These are phyloP conservation scores for Leccinum boreale DNA, from an alignment of 768 basidiomycete species.

Conservation along the genomic window DNA sequence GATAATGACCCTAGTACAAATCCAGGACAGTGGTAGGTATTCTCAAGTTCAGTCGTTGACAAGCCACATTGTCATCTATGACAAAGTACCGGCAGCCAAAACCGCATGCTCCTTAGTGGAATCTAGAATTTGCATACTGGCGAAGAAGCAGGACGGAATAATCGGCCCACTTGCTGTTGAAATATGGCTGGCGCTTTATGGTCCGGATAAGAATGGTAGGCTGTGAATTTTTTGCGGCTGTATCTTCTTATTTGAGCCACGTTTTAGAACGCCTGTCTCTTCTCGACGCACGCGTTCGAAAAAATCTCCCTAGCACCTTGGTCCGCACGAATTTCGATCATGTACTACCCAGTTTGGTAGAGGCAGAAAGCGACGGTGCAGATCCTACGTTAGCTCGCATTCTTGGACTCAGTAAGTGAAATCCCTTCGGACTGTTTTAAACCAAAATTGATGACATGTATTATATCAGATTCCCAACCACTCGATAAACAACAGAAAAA, in stretches of 20 bases:
- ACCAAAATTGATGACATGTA: too few relatives aligned
- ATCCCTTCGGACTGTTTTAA: too few relatives aligned
- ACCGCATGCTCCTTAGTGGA: not conserved
- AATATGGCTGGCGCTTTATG: constrained; percentile 13
- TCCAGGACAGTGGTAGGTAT: constrained; percentile 8
- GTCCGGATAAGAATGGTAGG: constrained; percentile 6
- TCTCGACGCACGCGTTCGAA: too few relatives aligned
- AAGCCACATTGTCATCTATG: not conserved
- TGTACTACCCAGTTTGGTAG: too few relatives aligned
- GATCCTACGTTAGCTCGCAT: too few relatives aligned
- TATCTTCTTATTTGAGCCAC: not conserved
- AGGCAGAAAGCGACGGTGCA: too few relatives aligned
- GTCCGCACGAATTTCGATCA: too few relatives aligned
- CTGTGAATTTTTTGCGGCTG: not conserved
- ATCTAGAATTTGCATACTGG: constrained; percentile 10
- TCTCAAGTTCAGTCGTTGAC: not conserved
- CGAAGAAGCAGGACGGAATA: not conserved
- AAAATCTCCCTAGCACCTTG: too few relatives aligned
- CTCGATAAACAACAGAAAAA: too few relatives aligned
- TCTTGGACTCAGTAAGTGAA: too few relatives aligned
- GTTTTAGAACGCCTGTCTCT: too few relatives aligned
- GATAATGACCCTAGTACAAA: constrained; percentile 12
- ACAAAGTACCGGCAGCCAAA: not conserved
- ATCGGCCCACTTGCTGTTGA: constrained; percentile 23
- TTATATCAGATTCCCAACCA: too few relatives aligned